Evolutionary conservation across 306 rosid genomes (phyloP), one percentile per base, ranked within the genome.

Genomic region (Comarum palustre): DNA sequence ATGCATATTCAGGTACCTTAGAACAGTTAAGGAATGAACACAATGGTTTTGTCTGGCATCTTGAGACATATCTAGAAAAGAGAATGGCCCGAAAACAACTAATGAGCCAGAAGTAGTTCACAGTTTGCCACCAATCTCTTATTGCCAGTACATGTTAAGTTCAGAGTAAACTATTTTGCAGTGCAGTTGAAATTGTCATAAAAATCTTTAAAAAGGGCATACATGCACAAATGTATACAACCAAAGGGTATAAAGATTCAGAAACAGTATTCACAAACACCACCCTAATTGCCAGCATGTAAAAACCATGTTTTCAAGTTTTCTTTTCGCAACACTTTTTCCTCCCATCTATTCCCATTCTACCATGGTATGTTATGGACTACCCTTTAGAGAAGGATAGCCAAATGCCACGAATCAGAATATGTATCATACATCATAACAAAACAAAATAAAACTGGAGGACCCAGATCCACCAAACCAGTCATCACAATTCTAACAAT

Each of bases 1-100:
- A 73, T 31, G 97, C 79, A 68, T 94, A 91, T 80, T 94, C 99
- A 55, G 99, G 99, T 65, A 90, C 99, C 99, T 94, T 78, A 51
- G 73, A 81, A 63, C 68, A 63, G 68, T 84, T 75, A 84, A 89
- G 89, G 93, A 87, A 69, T 41, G 50, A 77, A 81, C 80, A 73
- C 5, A 11, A 43, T 29, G 14, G 55, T 43, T 58, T 42, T 62
- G 67, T 62, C 67, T 38, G 5, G 34, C 67, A 62, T 29, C 32
- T 68, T 31, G 13, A 38, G 39, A 57, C 29, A 39, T 24, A 16
- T 72, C 12, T 19, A 42, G 6, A 41, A 55, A 12, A 25, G 13
- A 25, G 41, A 59, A 55, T 57, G 39, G 27, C 42, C 25, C 41
- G 19, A 25, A 27, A 58, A 59, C 19, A 9, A 58, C 41, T 27